phyloP scores from a whole-genome alignment of 805 yeast genomes.

The Pichia insulana region DNA sequence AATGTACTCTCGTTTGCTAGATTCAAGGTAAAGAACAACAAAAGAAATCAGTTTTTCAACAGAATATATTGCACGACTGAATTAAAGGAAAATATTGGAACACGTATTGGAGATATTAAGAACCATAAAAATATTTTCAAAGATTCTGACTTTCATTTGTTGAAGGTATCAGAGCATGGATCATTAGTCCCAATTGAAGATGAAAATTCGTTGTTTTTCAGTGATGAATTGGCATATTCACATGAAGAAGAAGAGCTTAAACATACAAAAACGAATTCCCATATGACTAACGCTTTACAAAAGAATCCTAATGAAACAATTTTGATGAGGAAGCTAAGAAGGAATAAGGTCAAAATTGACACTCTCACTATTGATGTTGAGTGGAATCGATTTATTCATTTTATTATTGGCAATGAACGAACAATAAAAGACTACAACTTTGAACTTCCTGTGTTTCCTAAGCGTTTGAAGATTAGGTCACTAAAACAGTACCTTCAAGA shows the following conservation, averaged over 20 bases:
- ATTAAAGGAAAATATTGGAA: too few species aligned
- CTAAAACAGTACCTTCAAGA: constrained; percentile 1
- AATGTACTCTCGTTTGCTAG: background rate
- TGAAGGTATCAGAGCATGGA: constrained; percentile 6
- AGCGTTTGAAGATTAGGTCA: background rate
- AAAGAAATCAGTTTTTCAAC: background rate
- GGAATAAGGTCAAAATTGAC: background rate
- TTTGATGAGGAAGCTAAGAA: background rate
- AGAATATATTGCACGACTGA: too few species aligned
- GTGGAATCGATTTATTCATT: background rate
- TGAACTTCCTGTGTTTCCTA: constrained; percentile 3
- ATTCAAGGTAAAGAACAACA: background rate
- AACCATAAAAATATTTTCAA: constrained; percentile 4
- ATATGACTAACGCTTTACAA: background rate
- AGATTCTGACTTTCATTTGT: constrained; percentile 1
- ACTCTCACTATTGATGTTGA: background rate
- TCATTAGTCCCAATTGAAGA: constrained; percentile 2
- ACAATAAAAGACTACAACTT: constrained; percentile 1
- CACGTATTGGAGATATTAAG: too few species aligned
- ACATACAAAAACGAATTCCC: background rate
- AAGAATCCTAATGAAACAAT: background rate
- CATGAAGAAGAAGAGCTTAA: constrained; percentile 5
- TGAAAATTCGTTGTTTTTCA: background rate
- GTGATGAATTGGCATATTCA: background rate
- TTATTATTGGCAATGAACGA: background rate